Conservation (phyloP, 169 alveolate genomes). For the Eimeria sp. region DNA sequence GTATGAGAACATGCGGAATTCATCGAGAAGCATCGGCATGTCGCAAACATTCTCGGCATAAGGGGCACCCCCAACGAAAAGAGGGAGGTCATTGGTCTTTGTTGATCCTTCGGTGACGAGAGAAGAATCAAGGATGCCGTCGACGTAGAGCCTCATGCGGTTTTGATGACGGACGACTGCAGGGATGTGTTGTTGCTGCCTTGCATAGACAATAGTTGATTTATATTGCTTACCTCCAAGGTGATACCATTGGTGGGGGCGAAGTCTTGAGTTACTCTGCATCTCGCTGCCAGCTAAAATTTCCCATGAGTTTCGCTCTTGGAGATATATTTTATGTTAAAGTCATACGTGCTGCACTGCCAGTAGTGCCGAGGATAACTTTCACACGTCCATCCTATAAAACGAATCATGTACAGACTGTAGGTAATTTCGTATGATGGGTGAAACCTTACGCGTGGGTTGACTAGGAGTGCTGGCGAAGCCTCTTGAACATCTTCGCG, state of each 20-base stretch:
- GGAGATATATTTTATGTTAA: neutral
- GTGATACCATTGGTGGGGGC: constrained; percentile 93
- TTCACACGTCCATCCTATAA: constrained; percentile 90
- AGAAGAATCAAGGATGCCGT: constrained; percentile 74
- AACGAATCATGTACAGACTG: neutral
- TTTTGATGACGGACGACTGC: constrained; percentile 76
- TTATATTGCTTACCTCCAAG: constrained; percentile 85
- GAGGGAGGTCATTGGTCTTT: constrained; percentile 91
- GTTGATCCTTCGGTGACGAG: constrained; percentile 81
- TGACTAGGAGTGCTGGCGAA: constrained; percentile 92
- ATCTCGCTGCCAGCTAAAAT: constrained; percentile 87
- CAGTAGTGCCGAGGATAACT: constrained; percentile 87
- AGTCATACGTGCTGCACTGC: constrained; percentile 84
- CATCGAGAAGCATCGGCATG: constrained; percentile 92
- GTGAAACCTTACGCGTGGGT: constrained; percentile 88
- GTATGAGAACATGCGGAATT: constrained; percentile 88
- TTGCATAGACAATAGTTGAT: no score
- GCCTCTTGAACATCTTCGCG: constrained; percentile 90
- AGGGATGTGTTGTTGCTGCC: neutral
- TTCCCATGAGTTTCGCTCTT: no score
- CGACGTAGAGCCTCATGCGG: constrained; percentile 80
- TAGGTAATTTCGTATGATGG: neutral
- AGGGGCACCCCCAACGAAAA: constrained; percentile 93
- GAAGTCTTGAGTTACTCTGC: constrained; percentile 89
- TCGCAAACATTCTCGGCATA: constrained; percentile 90